Conservation (phyloP, 306 rosid genomes). For the Prinsepia uniflora region DNA sequence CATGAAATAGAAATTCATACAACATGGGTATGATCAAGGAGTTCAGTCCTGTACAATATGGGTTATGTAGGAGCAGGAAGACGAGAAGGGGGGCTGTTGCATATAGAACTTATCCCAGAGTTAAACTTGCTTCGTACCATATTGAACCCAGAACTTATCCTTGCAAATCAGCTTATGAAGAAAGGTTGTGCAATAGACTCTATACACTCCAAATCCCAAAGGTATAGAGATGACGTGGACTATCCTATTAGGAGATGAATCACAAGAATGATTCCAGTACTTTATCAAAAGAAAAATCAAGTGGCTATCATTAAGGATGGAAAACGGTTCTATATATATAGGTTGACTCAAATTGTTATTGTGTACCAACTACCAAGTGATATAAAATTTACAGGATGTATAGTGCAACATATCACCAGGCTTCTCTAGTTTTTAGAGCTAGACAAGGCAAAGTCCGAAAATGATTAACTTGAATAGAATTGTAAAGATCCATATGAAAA, state of each 20-base stretch:
- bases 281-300: neutral
- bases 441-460: neutral
- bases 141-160: neutral
- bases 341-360: neutral
- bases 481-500: constrained; percentile 3
- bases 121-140: neutral
- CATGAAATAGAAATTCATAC: neutral
- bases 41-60: neutral
- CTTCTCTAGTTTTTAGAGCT: neutral
- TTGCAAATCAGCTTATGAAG: neutral
- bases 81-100: too few species aligned
- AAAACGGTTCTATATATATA: neutral
- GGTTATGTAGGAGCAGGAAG: neutral
- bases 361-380: constrained; percentile 3
- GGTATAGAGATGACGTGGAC: neutral
- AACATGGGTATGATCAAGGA: neutral
- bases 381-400: neutral
- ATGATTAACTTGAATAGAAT: neutral
- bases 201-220: too few species aligned
- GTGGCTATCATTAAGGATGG: neutral
- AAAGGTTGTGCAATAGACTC: neutral
- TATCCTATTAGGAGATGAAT: neutral
- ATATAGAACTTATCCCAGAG: neutral
- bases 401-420: neutral
- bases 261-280: constrained; percentile 4